Base-by-base conservation (phyloP, 2,329 filamentous ascomycete species). In the Fusarium stilboides region DNA sequence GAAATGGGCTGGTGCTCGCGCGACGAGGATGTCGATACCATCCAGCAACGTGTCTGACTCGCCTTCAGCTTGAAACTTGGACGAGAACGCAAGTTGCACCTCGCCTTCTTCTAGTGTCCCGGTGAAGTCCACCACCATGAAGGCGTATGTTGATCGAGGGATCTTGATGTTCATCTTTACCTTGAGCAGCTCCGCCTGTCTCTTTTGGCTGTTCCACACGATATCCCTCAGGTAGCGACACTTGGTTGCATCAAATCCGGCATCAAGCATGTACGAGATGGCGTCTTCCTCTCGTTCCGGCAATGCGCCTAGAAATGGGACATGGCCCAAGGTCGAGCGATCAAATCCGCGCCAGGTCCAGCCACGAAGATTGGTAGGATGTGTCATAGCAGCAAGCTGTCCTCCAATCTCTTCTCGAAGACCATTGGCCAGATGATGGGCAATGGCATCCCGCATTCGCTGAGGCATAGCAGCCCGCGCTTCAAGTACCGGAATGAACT, bases 61-160 rank as follows among this genome's bases (percentile, higher is more conserved):
- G 0, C 84, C 84, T 2, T 86, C 86, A 0, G 80, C 77, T 2
- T 87, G 81, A 63, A 93, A 91, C n/a, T 85, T 84, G n/a, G 81
- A 82, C 0, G 91, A 92, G 66, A 94, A 94, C 0, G 86, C 84
- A 0, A 94, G 72, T 37, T 92, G 89, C 0, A 94, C 83, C 69
- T 94, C 89, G 2, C 87, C 87, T 39, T 91, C 89, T 50, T 86
- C 78, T 0, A 95, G 76, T 0, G 87, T 79, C 0, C 84, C 85
- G 0, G 79, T 79, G 24, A 92, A 92, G 75, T 95, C 92, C 0
- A 90, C 86, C 0, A 92, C 84, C 80, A 94, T 94, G 62, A 85
- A 87, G 0, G 89, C 79, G 45, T 88, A 89, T 0, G 90, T 87
- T 0, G 91, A 92, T 9, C 84, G 83, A 0, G 85, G 84, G 1